Evolutionary conservation across 257 asterid species (phyloP), one percentile per base, ranked within the genome.

Genomic region (Jasminum sambac): DNA sequence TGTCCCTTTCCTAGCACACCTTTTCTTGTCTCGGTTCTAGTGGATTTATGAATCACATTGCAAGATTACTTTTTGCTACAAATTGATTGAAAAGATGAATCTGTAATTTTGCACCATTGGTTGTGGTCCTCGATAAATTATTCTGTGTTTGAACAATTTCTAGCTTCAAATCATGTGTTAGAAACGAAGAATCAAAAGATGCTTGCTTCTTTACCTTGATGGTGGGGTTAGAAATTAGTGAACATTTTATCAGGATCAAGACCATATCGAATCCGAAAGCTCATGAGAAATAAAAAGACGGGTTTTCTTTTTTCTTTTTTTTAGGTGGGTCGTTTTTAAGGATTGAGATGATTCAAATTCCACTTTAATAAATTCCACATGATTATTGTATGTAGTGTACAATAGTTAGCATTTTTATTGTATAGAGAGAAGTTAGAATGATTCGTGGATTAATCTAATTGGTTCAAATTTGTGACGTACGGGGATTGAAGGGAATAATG

Each of bases 181-280:
- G 62, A 55, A 55, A 19, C 23, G 0, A 19, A 19, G 11, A 13
- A 55, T 55, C 16, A 4, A 55, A 19, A 19, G 30, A 55, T 55
- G 62, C 62, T 21, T 55, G 5, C 62, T n/a, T 21, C 4, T 55
- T 10, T 3, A 55, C 34, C 21, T 4, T 11, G 8, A 21, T 55
- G 2, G 62, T 19, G 62, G 62, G 59, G 25, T 50, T 50, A 14
- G 11, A 17, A 50, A 19, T 6, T 19, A 50, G 10, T 55, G 62
- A 55, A 55, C 23, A 9, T 55, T 55, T 55, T 21, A 55, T 55
- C 34, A 9, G 62, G 34, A 55, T 55, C 62, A 55, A 55, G 62
- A 55, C 30, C 60, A 17, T 2, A 55, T 10, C 14, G 36, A 55
- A 8, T 55, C 3, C 7, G 34, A 23, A 55, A 21, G 9, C 34